These are phyloP conservation scores for Metschnikowia reukaufii DNA, from an alignment of 805 yeast genomes.

Conservation along the genomic window DNA sequence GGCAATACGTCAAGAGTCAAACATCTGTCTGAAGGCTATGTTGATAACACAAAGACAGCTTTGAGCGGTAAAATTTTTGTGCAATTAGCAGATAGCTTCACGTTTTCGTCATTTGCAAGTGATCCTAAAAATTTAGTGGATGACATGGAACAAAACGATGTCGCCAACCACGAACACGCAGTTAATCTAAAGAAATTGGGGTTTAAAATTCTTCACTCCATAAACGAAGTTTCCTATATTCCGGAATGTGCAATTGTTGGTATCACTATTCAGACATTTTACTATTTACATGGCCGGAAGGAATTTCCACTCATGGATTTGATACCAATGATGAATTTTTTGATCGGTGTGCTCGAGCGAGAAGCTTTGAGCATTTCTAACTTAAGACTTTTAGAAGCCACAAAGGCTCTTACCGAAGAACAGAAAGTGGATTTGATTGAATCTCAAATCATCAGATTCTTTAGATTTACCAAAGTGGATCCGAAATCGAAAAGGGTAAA, in stretches of 20 bases:
- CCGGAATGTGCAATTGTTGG: constrained; percentile 59
- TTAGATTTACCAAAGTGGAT: constrained; percentile 18
- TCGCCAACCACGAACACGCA: constrained; percentile 27
- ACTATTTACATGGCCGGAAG: constrained; percentile 22
- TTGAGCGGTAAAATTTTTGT: constrained; percentile 40
- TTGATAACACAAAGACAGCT: constrained; percentile 28
- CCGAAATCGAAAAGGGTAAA: constrained; percentile 13
- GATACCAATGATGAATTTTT: constrained; percentile 31
- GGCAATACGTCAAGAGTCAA: constrained; percentile 4
- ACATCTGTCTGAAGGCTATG: constrained; percentile 24
- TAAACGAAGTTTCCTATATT: constrained; percentile 49
- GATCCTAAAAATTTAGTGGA: constrained; percentile 16
- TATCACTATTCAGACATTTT: constrained; percentile 37
- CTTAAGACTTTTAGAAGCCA: constrained; percentile 20
- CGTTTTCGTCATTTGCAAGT: constrained; percentile 28
- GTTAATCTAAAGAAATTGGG: constrained; percentile 50
- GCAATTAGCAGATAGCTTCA: constrained; percentile 35
- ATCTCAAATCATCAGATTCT: constrained; percentile 27
- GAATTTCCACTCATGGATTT: constrained; percentile 25
- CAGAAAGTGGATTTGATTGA: constrained; percentile 28
- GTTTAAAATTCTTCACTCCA: constrained; percentile 51
- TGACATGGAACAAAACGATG: constrained; percentile 16
- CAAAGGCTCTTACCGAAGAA: constrained; percentile 20
- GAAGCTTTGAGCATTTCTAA: constrained; percentile 26
- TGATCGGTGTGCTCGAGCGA: constrained; percentile 25